Conservation (phyloP, 2,329 filamentous ascomycete genomes). For the Aspergillus sp. region DNA sequence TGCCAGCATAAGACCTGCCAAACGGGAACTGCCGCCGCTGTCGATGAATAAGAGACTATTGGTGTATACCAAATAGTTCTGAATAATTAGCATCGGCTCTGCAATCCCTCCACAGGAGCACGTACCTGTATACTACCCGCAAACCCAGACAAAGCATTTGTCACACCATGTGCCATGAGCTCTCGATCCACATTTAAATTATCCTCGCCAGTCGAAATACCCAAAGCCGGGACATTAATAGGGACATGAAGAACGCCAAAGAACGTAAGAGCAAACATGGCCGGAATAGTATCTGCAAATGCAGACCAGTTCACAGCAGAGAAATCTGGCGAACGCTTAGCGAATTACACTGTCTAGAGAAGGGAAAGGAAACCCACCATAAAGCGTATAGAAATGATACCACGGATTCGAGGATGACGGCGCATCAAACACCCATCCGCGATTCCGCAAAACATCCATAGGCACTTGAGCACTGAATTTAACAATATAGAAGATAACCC, state of each 20-base stretch:
- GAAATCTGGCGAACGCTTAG: slow-evolving; percentile 54
- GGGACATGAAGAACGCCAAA: slow-evolving; percentile 96
- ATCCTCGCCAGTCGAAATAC: slow-evolving; percentile 84
- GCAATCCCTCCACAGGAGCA: neutral
- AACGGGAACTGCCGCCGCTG: slow-evolving; percentile 77
- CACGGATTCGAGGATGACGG: slow-evolving; percentile 82
- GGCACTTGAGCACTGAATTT: slow-evolving; percentile 54
- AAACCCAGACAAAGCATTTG: slow-evolving; percentile 82
- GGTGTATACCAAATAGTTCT: slow-evolving; percentile 96
- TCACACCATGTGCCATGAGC: slow-evolving; percentile 84
- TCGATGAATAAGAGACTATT: slow-evolving; percentile 97
- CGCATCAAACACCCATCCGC: slow-evolving; percentile 87
- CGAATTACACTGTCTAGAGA: slow-evolving; percentile 6
- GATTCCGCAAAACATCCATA: slow-evolving; percentile 58
- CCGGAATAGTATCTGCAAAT: slow-evolving; percentile 74
- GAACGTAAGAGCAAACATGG: slow-evolving; percentile 95
- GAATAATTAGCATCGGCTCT: slow-evolving; percentile 20
- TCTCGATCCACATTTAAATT: slow-evolving; percentile 87
- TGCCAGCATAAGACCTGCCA: slow-evolving; percentile 81
- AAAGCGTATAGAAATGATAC: slow-evolving; percentile 96
- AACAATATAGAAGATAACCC: slow-evolving; percentile 50
- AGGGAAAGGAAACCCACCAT: slow-evolving; percentile 55
- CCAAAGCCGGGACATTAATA: slow-evolving; percentile 93
- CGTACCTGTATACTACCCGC: slow-evolving; percentile 70
- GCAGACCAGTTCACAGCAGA: slow-evolving; percentile 75